Percentiles rank a stretch among this genome's conserved stretches.
phyloP scores from a whole-genome alignment of 257 asterid species.

The Solanum ossicruentum region DNA sequence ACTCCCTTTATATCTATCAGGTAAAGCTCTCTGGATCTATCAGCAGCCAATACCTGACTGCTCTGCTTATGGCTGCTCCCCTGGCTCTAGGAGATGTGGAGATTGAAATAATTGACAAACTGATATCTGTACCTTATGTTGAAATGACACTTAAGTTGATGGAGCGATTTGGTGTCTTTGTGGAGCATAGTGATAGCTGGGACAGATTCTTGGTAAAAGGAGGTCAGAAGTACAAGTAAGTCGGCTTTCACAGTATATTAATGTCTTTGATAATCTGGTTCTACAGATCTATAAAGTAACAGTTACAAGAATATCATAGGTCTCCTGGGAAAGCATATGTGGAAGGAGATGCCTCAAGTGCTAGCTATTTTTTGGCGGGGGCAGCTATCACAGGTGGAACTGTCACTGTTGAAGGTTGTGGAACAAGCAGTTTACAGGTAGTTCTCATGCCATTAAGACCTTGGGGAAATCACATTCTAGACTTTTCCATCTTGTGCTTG shows the following conservation, averaged over 20 bases:
- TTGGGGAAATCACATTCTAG: background rate
- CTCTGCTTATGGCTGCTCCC: constrained; percentile 96
- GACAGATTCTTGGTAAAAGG: constrained; percentile 75
- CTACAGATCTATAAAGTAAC: background rate
- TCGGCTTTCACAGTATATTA: background rate
- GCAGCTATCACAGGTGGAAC: constrained; percentile 98
- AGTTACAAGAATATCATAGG: constrained; percentile 14
- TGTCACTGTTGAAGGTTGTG: constrained; percentile 90
- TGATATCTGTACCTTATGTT: constrained; percentile 90
- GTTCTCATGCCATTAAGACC: background rate
- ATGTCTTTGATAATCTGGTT: background rate
- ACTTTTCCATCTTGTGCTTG: background rate
- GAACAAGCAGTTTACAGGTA: constrained; percentile 98
- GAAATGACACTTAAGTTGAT: constrained; percentile 97
- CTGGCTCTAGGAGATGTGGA: constrained; percentile 84
- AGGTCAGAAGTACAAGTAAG: constrained; percentile 93
- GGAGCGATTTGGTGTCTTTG: constrained; percentile 94
- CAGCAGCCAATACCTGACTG: constrained; percentile 96
- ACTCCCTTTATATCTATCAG: constrained; percentile 23
- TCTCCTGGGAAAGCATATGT: constrained; percentile 95
- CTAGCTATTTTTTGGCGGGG: constrained; percentile 99
- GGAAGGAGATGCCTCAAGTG: constrained; percentile 99
- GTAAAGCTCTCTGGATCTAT: constrained; percentile 93
- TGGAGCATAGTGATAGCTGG: constrained; percentile 80
- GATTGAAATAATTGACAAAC: constrained; percentile 84